Evolutionary conservation across 2,329 filamentous ascomycete species (phyloP).

Genomic region (Aspergillus spinulosporus): DNA sequence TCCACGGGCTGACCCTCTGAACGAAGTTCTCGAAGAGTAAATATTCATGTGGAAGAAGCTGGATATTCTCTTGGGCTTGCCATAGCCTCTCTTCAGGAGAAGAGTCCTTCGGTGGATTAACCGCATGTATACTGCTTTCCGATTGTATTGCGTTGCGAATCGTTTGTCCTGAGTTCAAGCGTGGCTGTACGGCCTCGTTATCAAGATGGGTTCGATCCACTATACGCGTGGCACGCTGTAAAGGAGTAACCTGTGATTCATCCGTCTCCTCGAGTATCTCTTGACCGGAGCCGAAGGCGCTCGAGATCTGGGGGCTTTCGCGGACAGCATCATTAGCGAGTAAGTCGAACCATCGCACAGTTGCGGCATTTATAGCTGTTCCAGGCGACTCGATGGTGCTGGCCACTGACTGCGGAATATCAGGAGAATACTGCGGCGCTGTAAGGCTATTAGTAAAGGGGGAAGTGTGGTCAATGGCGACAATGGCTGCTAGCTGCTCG

Average conservation of each 20-base stretch:
- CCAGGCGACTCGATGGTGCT: conserved; percentile 9
- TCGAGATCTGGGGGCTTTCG: conserved; percentile 10
- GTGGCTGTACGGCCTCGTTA: neutral
- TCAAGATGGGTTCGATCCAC: conserved; percentile 1
- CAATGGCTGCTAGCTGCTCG: conserved; percentile 8
- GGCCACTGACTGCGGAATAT: conserved; percentile 4
- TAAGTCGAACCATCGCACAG: conserved; percentile 51
- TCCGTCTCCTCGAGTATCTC: conserved; percentile 1
- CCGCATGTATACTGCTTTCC: neutral
- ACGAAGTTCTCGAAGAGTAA: conserved; percentile 10
- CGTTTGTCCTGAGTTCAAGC: neutral
- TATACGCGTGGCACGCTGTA: conserved; percentile 5
- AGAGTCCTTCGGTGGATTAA: neutral
- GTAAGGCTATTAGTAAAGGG: conserved; percentile 9
- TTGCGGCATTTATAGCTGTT: conserved; percentile 27
- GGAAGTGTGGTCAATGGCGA: neutral
- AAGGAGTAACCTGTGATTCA: conserved; percentile 2
- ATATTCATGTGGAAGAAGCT: conserved; percentile 7
- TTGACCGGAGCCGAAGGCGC: neutral
- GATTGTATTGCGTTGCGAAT: neutral
- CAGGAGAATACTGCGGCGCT: neutral
- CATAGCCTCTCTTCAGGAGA: neutral
- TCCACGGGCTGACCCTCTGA: conserved; percentile 14
- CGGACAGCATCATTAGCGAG: conserved; percentile 26
- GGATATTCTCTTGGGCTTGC: conserved; percentile 5